Conservation (phyloP, 495 filamentous ascomycete genomes). For the Hypoxylon trugodes region DNA sequence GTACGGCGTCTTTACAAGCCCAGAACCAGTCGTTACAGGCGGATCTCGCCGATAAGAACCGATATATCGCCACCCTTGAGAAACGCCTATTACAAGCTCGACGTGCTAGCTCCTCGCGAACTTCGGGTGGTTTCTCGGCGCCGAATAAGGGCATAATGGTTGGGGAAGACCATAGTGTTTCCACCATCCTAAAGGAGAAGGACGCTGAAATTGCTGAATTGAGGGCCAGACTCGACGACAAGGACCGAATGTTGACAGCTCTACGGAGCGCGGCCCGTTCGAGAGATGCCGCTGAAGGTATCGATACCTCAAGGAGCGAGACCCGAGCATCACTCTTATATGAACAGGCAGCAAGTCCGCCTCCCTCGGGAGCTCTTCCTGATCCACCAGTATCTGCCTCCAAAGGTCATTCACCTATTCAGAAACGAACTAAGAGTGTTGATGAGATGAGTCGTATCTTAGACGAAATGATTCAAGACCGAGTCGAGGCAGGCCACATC, state of each 20-base stretch:
- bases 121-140: constrained; percentile 72
- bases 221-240: constrained; percentile 89
- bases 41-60: constrained; percentile 94
- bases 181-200: constrained; percentile 80
- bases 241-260: constrained; percentile 91
- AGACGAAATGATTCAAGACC: constrained; percentile 93
- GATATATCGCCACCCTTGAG: constrained; percentile 93
- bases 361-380: constrained; percentile 48
- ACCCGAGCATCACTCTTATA: constrained; percentile 56
- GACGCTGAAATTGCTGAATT: constrained; percentile 94
- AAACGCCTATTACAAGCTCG: constrained; percentile 90
- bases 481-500: constrained; percentile 74
- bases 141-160: constrained; percentile 66
- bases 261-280: constrained; percentile 87
- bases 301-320: constrained; percentile 53
- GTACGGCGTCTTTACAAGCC: constrained; percentile 78
- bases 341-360: constrained; percentile 44
- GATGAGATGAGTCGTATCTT: constrained; percentile 91
- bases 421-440: constrained; percentile 71
- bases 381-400: constrained; percentile 45
- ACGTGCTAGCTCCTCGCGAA: constrained; percentile 85
- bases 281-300: constrained; percentile 77
- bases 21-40: constrained; percentile 90
- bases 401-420: constrained; percentile 49
- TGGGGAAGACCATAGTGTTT: constrained; percentile 73